phyloP scores from a whole-genome alignment of 2,329 filamentous ascomycete genomes.

The Xylariaceae sp. region DNA sequence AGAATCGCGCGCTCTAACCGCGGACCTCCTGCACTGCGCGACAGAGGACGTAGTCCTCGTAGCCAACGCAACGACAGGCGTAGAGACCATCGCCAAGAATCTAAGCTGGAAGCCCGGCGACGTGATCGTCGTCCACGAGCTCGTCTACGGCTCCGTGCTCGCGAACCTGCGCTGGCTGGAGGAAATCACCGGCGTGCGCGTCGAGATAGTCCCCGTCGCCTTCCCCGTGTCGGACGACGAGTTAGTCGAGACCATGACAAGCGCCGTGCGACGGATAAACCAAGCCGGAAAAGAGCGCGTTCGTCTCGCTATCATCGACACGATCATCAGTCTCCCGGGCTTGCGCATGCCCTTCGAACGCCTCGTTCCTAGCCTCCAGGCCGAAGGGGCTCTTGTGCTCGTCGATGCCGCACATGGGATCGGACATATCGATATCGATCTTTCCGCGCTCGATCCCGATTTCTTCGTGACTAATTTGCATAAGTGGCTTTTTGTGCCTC shows the following conservation, averaged over 20 bases:
- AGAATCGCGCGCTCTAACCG: slow-evolving; percentile 20
- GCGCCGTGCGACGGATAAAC: slow-evolving; percentile 36
- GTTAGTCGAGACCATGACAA: slow-evolving; percentile 50
- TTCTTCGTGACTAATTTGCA: slow-evolving; percentile 65
- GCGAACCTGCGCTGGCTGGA: slow-evolving; percentile 54
- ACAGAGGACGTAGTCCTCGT: slow-evolving; percentile 49
- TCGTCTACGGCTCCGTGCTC: slow-evolving; percentile 59
- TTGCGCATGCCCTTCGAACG: slow-evolving; percentile 61
- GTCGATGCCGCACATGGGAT: slow-evolving; percentile 64
- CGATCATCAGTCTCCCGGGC: slow-evolving; percentile 60
- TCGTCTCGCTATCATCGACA: slow-evolving; percentile 60
- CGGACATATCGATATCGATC: slow-evolving; percentile 58
- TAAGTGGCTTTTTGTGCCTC: slow-evolving; percentile 65
- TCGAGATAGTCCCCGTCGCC: slow-evolving; percentile 45
- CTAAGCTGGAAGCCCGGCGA: slow-evolving; percentile 53
- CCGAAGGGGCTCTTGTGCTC: slow-evolving; percentile 53
- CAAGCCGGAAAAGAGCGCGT: slow-evolving; percentile 39
- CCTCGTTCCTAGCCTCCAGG: slow-evolving; percentile 47
- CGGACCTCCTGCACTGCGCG: slow-evolving; percentile 20
- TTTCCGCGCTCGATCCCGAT: slow-evolving; percentile 55
- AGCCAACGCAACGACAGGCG: slow-evolving; percentile 60
- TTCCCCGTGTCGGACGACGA: slow-evolving; percentile 54
- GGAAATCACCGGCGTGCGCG: slow-evolving; percentile 45
- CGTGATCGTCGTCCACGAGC: slow-evolving; percentile 58
- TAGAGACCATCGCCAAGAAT: slow-evolving; percentile 61